phyloP scores from a whole-genome alignment of 2,329 filamentous ascomycete genomes.

The Fusarium musae region DNA sequence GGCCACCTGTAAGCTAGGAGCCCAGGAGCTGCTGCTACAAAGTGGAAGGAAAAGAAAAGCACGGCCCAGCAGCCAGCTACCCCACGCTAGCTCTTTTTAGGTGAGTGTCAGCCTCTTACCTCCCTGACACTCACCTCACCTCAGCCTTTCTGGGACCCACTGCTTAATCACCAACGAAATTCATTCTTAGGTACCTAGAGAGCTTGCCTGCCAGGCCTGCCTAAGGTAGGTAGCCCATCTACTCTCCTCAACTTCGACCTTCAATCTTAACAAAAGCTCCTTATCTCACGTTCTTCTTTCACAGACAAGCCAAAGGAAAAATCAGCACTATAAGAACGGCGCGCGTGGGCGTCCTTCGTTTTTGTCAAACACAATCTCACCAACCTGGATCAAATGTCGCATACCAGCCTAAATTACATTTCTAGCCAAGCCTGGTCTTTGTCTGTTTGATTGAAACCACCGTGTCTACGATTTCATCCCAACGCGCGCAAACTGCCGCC shows the following conservation, averaged over 20 bases:
- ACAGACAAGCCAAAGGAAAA: background rate
- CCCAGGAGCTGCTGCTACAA: slow-evolving; percentile 21
- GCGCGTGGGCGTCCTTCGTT: background rate
- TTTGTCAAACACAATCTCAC: background rate
- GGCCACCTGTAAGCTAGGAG: slow-evolving; percentile 36
- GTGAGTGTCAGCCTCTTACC: slow-evolving; percentile 34
- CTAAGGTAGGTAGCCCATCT: background rate
- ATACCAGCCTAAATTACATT: slow-evolving; percentile 29
- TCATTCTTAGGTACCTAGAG: slow-evolving; percentile 1
- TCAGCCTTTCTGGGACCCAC: slow-evolving; percentile 36
- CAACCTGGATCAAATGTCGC: slow-evolving; percentile 42
- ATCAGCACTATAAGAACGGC: background rate
- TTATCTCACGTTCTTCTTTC: slow-evolving; percentile 1
- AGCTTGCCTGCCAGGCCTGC: slow-evolving; percentile 1
- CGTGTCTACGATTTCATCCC: slow-evolving; percentile 11
- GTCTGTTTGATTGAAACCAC: slow-evolving; percentile 32
- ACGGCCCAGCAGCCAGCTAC: slow-evolving; percentile 5
- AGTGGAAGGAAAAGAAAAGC: background rate
- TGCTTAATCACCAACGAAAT: slow-evolving; percentile 12
- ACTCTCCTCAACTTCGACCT: slow-evolving; percentile 12
- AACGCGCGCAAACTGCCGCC: background rate
- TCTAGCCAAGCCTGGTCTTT: slow-evolving; percentile 16
- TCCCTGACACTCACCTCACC: slow-evolving; percentile 9
- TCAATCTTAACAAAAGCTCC: slow-evolving; percentile 1
- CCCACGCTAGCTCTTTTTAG: slow-evolving; percentile 28